Evolutionary conservation across 2,329 filamentous ascomycete species (phyloP).

Genomic region (Aspergillus neoniger): DNA sequence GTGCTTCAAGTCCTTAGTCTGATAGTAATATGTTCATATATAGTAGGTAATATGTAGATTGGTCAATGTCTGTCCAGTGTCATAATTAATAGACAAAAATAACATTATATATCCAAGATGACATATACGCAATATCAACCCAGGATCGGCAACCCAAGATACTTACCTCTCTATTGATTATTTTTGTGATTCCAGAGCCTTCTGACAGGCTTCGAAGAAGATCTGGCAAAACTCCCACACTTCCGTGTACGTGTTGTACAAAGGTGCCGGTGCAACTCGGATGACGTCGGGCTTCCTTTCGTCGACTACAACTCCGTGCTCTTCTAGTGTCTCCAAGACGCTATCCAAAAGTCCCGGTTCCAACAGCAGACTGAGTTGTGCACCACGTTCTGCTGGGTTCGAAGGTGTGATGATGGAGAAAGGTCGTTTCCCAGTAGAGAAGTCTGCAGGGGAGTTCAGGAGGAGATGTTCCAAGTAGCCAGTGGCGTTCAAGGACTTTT

Average conservation of each 20-base stretch:
- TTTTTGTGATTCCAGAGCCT: conserved; percentile 31
- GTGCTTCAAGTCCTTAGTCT: too few relatives aligned
- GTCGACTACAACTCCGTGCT: conserved; percentile 73
- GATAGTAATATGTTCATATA: too few relatives aligned
- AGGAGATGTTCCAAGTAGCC: conserved; percentile 74
- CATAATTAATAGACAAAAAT: too few relatives aligned
- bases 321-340: conserved; percentile 65
- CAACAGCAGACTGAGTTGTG: conserved; percentile 75
- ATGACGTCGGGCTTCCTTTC: conserved; percentile 85
- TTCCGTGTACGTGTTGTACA: conserved; percentile 81
- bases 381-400: conserved; percentile 68
- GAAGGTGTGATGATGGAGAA: conserved; percentile 70
- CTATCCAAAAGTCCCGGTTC: conserved; percentile 68
- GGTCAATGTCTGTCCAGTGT: not conserved
- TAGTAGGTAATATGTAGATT: too few relatives aligned
- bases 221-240: conserved; percentile 63
- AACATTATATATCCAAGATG: not conserved
- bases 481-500: conserved; percentile 72
- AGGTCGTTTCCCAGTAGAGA: conserved; percentile 36
- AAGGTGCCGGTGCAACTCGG: conserved; percentile 75
- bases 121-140: not conserved
- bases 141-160: not conserved
- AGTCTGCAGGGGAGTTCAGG: conserved; percentile 36
- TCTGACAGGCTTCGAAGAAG: conserved; percentile 53
- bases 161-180: conserved; percentile 9